A percentile compares a stretch with the other conserved stretches of the same genome.
Evolutionary conservation across 1,284 basidiomycete species (phyloP).

Genomic region (Apiotrichum domesticum): DNA sequence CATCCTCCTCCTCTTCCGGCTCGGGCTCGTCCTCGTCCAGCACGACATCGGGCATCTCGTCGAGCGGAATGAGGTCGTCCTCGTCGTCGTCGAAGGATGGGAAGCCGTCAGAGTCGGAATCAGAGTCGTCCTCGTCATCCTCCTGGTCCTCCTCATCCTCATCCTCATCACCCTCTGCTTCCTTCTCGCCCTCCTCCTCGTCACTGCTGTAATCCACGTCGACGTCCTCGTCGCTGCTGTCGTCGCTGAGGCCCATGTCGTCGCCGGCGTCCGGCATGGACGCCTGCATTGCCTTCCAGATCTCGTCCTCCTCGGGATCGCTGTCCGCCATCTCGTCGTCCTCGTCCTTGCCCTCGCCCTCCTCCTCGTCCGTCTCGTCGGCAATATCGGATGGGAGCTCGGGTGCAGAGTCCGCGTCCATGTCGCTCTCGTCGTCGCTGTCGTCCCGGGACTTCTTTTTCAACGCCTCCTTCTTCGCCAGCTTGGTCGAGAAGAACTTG

Average conservation of each 20-base stretch:
- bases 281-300: constrained; percentile 88
- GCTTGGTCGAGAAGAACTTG: constrained; percentile 50
- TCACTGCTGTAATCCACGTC: constrained; percentile 53
- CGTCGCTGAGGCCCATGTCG: constrained; percentile 60
- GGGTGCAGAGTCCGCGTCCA: constrained; percentile 17
- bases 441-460: constrained; percentile 39
- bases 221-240: constrained; percentile 52
- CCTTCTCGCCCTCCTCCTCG: constrained; percentile 50
- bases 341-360: constrained; percentile 21
- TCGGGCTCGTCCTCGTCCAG: constrained; percentile 30
- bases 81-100: constrained; percentile 43
- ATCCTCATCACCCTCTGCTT: constrained; percentile 27
- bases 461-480: constrained; percentile 53
- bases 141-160: constrained; percentile 32
- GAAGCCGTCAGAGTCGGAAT: constrained; percentile 16
- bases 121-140: constrained; percentile 19
- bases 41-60: constrained; percentile 46
- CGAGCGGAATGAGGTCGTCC: constrained; percentile 45
- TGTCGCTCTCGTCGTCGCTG: constrained; percentile 21
- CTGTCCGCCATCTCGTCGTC: constrained; percentile 41
- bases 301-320: constrained; percentile 58
- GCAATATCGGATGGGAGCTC: constrained; percentile 12
- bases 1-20: constrained; percentile 49
- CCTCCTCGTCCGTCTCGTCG: constrained; percentile 23
- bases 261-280: constrained; percentile 58